Base-by-base conservation (phyloP, 129 eudicot species). In the Lactuca saligna region DNA sequence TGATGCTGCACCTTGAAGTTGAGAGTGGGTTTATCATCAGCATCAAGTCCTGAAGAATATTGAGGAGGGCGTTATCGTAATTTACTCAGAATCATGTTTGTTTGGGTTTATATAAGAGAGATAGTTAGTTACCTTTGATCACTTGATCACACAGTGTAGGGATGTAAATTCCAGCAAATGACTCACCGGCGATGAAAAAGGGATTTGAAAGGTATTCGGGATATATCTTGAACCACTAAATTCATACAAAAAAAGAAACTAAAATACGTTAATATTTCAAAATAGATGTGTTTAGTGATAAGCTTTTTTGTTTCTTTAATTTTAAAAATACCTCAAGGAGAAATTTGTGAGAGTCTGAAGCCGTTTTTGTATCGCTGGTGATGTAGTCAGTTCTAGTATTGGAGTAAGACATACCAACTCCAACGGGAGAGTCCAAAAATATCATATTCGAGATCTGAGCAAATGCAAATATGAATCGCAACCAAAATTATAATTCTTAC, bases 351-450 rank as follows among this genome's bases (percentile, higher is more conserved):
- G 97, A 82, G 69, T 94, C 99, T 17, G 60, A 73, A 42, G 99
- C 95, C 6, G 99, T 94, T 75, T 76, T 80, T 44, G 79, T 71
- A 70, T 94, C 99, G 63, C 82, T 84, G 1, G 99, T 89, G 9
- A 9, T 62, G 65, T 94, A 94, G 68, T 94, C 99, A 2, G 88
- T 65, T 63, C 10, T 63, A 42, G 89, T 87, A 12, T 55, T 75
- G 0, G 99, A 89, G 64, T 87, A 94, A n/a, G 99, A 94, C 54
- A 80, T 73, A 71, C 99, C 99, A 71, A 89, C 97, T 59, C 99
- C 99, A 75, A 88, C 90, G 17, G 99, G 99, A 65, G 99, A 89
- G 75, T 89, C 99, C 83, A 94, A 74, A 81, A 85, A 94, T 67
- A 94, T 72, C 14, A 94, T 57, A 35, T 81, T 94, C 56, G 97